phyloP scores from a whole-genome alignment of 2,329 filamentous ascomycete species.

The Cryphonectria japonica region DNA sequence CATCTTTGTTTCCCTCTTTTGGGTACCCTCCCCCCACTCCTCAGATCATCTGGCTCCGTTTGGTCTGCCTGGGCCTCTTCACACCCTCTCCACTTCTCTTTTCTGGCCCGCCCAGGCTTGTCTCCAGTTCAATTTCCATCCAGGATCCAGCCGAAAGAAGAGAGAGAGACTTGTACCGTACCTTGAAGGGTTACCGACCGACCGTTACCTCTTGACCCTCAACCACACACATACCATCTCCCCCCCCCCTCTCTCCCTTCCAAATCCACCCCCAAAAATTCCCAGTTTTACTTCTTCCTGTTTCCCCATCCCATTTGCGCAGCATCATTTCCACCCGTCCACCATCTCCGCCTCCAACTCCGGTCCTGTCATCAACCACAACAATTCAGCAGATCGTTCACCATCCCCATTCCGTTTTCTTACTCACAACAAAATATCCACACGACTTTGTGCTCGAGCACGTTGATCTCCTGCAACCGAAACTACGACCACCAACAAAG shows the following conservation, averaged over 20 bases:
- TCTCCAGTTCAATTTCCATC: constrained; percentile 20
- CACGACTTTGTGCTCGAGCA: not conserved
- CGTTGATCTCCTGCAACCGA: not conserved
- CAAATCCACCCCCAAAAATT: not conserved
- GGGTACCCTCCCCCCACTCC: constrained; percentile 5
- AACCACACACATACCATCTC: not conserved
- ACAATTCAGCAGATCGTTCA: not conserved
- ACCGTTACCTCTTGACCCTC: constrained; percentile 3
- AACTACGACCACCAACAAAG: not conserved
- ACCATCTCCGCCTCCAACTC: constrained; percentile 2
- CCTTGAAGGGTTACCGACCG: constrained; percentile 1
- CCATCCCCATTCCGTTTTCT: not conserved
- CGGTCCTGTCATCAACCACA: constrained; percentile 3
- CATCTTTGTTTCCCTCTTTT: constrained; percentile 14
- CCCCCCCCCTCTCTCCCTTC: not conserved
- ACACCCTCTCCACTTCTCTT: constrained; percentile 3
- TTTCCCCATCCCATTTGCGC: constrained; percentile 3
- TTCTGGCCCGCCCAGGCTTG: not conserved
- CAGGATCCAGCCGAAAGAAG: not conserved
- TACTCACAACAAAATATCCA: not conserved
- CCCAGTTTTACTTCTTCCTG: not conserved
- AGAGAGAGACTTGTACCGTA: not conserved
- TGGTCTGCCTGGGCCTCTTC: not conserved
- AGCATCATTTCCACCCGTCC: constrained; percentile 5
- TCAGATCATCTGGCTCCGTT: not conserved